phyloP scores from a whole-genome alignment of 305 asterid genomes.

The Rubia occidens region DNA sequence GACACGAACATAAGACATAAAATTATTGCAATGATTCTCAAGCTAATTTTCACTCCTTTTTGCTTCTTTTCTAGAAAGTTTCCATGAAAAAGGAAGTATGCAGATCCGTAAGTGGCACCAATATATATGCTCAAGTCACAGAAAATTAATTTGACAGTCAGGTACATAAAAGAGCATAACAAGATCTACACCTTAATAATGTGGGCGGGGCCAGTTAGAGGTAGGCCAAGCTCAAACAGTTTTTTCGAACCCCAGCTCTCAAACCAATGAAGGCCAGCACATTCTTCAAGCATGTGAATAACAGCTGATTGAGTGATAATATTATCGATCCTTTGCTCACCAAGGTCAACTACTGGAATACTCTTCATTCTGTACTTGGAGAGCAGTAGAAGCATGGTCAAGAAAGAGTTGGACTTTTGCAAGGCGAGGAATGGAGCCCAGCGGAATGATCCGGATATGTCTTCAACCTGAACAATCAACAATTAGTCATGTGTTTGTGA shows the following conservation, averaged over 20 bases:
- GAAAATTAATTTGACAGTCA: background rate
- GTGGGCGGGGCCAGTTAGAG: slow-evolving; percentile 50
- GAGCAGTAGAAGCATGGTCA: slow-evolving; percentile 88
- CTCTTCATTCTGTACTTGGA: slow-evolving; percentile 96
- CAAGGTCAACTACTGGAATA: slow-evolving; percentile 78
- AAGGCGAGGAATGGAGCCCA: slow-evolving; percentile 99
- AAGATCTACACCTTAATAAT: slow-evolving; percentile 51
- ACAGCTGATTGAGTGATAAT: slow-evolving; percentile 91
- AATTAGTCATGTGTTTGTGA: slow-evolving; percentile 7
- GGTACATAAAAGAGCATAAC: background rate
- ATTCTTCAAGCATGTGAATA: slow-evolving; percentile 91
- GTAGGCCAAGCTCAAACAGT: slow-evolving; percentile 63
- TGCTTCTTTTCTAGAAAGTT: background rate
- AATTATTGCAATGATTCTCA: background rate
- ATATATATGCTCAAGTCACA: background rate
- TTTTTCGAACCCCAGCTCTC: slow-evolving; percentile 93
- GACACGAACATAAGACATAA: background rate
- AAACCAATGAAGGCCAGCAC: slow-evolving; percentile 94
- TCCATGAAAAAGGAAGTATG: background rate
- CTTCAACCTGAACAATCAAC: slow-evolving; percentile 58
- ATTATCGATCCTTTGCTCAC: slow-evolving; percentile 69
- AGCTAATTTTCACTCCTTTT: background rate
- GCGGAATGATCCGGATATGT: slow-evolving; percentile 87
- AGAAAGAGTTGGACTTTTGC: slow-evolving; percentile 80
- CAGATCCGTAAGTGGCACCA: background rate